Evolutionary conservation across 2,329 filamentous ascomycete species (phyloP).

Genomic region (Blastomyces parvus): DNA sequence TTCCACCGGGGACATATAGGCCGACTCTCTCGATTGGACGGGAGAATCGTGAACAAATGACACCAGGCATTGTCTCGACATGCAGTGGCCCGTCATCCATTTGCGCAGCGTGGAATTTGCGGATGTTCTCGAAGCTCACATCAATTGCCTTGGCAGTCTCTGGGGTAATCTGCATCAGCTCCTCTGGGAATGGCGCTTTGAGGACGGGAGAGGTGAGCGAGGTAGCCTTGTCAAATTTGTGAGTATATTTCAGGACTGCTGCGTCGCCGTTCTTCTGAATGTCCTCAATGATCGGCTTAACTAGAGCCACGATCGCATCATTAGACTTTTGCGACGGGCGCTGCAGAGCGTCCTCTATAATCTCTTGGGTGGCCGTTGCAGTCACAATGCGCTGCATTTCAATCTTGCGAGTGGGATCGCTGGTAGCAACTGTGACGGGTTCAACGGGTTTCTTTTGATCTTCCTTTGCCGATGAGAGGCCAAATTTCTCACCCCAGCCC

Average conservation of each 20-base stretch:
- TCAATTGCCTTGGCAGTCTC: slow-evolving; percentile 93
- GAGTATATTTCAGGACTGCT: slow-evolving; percentile 82
- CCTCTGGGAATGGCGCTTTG: slow-evolving; percentile 74
- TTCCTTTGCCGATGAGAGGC: slow-evolving; percentile 38
- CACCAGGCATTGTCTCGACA: slow-evolving; percentile 96
- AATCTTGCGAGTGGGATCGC: slow-evolving; percentile 53
- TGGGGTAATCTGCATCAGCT: slow-evolving; percentile 71
- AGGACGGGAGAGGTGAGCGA: slow-evolving; percentile 82
- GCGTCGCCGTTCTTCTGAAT: slow-evolving; percentile 76
- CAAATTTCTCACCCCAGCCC: slow-evolving; percentile 78
- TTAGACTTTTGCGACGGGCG: slow-evolving; percentile 89
- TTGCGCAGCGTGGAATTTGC: slow-evolving; percentile 86
- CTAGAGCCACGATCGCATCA: slow-evolving; percentile 86
- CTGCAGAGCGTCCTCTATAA: slow-evolving; percentile 66
- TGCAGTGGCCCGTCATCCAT: slow-evolving; percentile 69
- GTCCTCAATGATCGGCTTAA: slow-evolving; percentile 82
- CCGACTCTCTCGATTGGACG: slow-evolving; percentile 93
- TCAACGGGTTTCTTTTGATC: slow-evolving; percentile 23
- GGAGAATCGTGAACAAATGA: slow-evolving; percentile 86
- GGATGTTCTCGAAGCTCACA: slow-evolving; percentile 85
- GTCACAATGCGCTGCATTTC: slow-evolving; percentile 73
- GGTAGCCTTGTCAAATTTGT: slow-evolving; percentile 96
- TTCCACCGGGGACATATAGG: slow-evolving; percentile 90
- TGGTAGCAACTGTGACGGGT: slow-evolving; percentile 38
- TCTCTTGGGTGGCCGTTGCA: slow-evolving; percentile 50